Evolutionary conservation across 495 filamentous ascomycete genomes (phyloP), one percentile per base, ranked within the genome.

Genomic region (Diplogelasinospora grovesii): DNA sequence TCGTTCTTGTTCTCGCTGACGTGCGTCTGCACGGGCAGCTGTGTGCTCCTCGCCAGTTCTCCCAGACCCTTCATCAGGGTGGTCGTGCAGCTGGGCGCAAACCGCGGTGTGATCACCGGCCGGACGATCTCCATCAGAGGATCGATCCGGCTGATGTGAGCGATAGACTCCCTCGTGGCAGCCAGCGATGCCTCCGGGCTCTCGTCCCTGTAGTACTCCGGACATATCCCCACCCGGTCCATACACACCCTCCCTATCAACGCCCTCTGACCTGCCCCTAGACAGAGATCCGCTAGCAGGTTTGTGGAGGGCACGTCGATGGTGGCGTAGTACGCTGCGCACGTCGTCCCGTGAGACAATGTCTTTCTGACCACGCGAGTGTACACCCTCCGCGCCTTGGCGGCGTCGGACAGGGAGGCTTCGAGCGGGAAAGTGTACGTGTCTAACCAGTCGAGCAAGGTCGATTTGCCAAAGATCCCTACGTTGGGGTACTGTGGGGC

Each of bases 361-460:
- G 89, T 93, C 29, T 83, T 81, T 34, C 72, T 63, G 49, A 97
- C 75, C 55, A 83, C 80, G 48, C 78, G 77, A 13, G 71, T 69
- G 64, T 97, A 97, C 45, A 89, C 74, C 48, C 46, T 66, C 57
- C 67, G 71, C 30, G 66, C 51, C 46, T 70, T 68, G 51, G 55
- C 53, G 28, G 60, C 64, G 42, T 63, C 56, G 4, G 63, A 52
- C 40, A 95, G 75, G 13, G 81, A 85, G 9, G 77, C 69, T 63
- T 97, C 90, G 40, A 94, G 73, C 0, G 90, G 90, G 63, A 94
- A 98, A n/a, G 90, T 98, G 66, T 98, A 98, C 3, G 70, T 86
- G 46, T 88, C 69, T 4, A 98, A 75, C 90, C 90, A 98, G 63
- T 86, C 78, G 16, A 98, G 75, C 29, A 98, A 78, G 13, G 88